Evolutionary conservation across 1,139 yeast species (phyloP).

Genomic region (Wickerhamomyces sp.): DNA sequence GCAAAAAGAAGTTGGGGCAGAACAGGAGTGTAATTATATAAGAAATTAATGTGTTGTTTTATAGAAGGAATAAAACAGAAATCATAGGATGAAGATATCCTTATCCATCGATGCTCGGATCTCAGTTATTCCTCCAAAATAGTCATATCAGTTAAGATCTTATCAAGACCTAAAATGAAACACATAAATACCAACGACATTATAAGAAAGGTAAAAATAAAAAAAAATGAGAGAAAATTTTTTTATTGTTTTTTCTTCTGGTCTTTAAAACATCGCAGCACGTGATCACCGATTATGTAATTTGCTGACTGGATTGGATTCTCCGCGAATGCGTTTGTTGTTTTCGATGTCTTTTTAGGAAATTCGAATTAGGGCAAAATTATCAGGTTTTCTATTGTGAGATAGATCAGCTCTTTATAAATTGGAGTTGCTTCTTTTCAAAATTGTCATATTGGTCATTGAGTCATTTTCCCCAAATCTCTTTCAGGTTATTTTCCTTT

Average conservation of each 20-base stretch:
- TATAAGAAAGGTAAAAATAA: neutral
- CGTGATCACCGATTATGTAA: neutral
- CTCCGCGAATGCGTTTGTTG: too few species aligned
- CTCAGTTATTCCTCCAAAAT: neutral
- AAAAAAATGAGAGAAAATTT: neutral
- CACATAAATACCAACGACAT: neutral
- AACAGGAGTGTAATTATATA: slow-evolving; percentile 14
- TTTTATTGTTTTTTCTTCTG: too few species aligned
- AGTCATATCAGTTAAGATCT: neutral
- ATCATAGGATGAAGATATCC: neutral
- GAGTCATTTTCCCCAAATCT: too few species aligned
- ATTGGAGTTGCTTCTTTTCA: too few species aligned
- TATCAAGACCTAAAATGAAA: too few species aligned
- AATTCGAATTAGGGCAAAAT: too few species aligned
- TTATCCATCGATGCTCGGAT: neutral
- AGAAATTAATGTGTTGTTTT: neutral
- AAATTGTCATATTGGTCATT: too few species aligned
- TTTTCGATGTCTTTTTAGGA: too few species aligned
- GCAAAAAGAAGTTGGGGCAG: slow-evolving; percentile 22
- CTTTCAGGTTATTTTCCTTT: too few species aligned
- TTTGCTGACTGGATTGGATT: neutral
- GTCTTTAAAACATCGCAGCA: neutral
- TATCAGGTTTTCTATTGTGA: too few species aligned
- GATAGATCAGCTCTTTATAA: too few species aligned
- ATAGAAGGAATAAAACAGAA: neutral